Evolutionary conservation across 169 alveolate species (phyloP), one percentile per base, ranked within the genome.

Genomic region (Eimeria sp.): DNA sequence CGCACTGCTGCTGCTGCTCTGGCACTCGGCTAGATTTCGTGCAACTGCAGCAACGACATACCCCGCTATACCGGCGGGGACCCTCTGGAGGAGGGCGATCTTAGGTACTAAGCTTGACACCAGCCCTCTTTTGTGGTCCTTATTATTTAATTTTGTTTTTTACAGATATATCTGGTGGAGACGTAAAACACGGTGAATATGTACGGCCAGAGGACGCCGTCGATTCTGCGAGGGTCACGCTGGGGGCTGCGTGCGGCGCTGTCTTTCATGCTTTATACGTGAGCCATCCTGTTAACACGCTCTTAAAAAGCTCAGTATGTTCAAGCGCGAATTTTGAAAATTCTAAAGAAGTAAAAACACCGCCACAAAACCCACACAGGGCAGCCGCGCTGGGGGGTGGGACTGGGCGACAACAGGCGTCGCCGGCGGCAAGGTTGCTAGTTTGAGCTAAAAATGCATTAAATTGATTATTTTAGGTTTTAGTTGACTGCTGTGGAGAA

Each of bases 321-420:
- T 9, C 10, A 52, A 10, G 30, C 11, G 4, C 10, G 14, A n/a
- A 11, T 54, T 78, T n/a, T n/a, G 13, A 3, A n/a, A 54, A 11
- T 16, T 25, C 9, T 16, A 20, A 78, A 49, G 30, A 30, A 10
- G 68, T 16, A 13, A n/a, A n/a, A 78, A 78, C 23, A 18, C 71
- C 88, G n/a, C 18, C 10, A 49, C 46, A 16, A n/a, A 78, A 78
- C 88, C 49, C 88, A 30, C 46, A n/a, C 49, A 23, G 46, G 23
- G 66, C 66, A 30, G 43, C 49, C 18, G 71, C n/a, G 49, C 56
- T 78, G 88, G 88, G 88, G 88, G 88, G 88, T 78, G 88, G 40
- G 30, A 27, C 37, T 23, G 43, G 66, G 54, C 58, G 40, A 20
- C 58, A 4, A 2, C 56, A 10, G 58, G 23, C 54, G 6, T 10